phyloP scores from a whole-genome alignment of 495 filamentous ascomycete genomes.

The Apiosordaria backusii region DNA sequence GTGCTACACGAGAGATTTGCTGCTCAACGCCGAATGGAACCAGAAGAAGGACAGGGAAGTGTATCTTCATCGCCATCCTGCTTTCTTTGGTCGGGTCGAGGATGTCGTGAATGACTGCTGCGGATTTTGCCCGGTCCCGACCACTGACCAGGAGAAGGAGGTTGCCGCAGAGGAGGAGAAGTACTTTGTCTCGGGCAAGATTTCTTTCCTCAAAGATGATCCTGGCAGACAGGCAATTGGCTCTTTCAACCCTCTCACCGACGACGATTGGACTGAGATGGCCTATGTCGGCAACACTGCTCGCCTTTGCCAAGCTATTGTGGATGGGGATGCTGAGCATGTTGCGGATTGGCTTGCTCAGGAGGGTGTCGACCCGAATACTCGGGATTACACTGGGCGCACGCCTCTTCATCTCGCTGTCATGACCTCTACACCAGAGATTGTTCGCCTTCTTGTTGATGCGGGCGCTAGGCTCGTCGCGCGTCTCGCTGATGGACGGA shows the following conservation, averaged over 20 bases:
- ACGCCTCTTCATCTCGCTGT: constrained; percentile 75
- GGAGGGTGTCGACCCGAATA: constrained; percentile 58
- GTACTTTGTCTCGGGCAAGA: constrained; percentile 64
- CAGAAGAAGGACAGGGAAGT: constrained; percentile 64
- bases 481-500: constrained; percentile 71
- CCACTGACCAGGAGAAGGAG: constrained; percentile 65
- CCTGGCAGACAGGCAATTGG: constrained; percentile 68
- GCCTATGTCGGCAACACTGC: constrained; percentile 72
- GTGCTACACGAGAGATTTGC: constrained; percentile 70
- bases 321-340: constrained; percentile 60
- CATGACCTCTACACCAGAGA: constrained; percentile 59
- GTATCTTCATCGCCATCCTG: constrained; percentile 75
- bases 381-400: constrained; percentile 72
- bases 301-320: constrained; percentile 70
- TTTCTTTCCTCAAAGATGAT: constrained; percentile 72
- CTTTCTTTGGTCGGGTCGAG: constrained; percentile 62
- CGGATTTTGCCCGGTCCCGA: constrained; percentile 65
- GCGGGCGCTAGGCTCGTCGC: constrained; percentile 67
- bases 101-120: constrained; percentile 77
- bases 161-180: constrained; percentile 66
- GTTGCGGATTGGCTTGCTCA: constrained; percentile 66
- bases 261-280: constrained; percentile 78
- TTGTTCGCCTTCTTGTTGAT: constrained; percentile 69
- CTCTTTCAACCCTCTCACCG: constrained; percentile 74
- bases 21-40: constrained; percentile 89